phyloP scores from a whole-genome alignment of 257 asterid species.

The Lithospermum erythrorhizon region DNA sequence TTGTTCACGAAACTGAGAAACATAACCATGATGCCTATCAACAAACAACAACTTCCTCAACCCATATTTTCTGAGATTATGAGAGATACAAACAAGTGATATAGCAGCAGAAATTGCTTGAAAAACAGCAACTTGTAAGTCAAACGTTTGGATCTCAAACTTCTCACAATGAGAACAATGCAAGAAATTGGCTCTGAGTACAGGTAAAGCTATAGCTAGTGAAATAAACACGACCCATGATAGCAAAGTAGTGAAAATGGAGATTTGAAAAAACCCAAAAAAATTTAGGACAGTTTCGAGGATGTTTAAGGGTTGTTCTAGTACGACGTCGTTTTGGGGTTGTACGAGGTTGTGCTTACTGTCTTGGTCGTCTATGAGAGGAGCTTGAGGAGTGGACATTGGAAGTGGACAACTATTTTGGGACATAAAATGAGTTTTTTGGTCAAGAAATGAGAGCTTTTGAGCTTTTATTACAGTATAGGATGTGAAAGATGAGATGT shows the following conservation, averaged over 20 bases:
- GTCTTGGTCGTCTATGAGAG: background rate
- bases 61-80: slow-evolving; percentile 56
- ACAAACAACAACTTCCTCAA: slow-evolving; percentile 63
- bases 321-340: slow-evolving; percentile 15
- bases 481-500: too few species aligned
- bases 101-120: slow-evolving; percentile 56
- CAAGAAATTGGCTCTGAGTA: slow-evolving; percentile 21
- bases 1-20: slow-evolving; percentile 42
- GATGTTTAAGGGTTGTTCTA: slow-evolving; percentile 30
- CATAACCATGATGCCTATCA: slow-evolving; percentile 48
- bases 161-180: slow-evolving; percentile 46
- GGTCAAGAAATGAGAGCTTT: too few species aligned
- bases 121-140: slow-evolving; percentile 36
- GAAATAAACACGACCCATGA: slow-evolving; percentile 58
- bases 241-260: slow-evolving; percentile 22
- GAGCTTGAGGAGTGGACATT: background rate
- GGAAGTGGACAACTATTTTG: too few species aligned
- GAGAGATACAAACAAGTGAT: slow-evolving; percentile 58
- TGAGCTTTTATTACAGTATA: too few species aligned
- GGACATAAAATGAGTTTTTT: too few species aligned
- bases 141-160: slow-evolving; percentile 50
- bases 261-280: slow-evolving; percentile 54
- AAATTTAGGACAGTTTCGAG: slow-evolving; percentile 42
- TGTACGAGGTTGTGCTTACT: background rate
- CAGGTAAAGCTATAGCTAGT: slow-evolving; percentile 45